These are phyloP conservation scores for Cyberlindnera japonica DNA, from an alignment of 805 yeast genomes.

Conservation along the genomic window DNA sequence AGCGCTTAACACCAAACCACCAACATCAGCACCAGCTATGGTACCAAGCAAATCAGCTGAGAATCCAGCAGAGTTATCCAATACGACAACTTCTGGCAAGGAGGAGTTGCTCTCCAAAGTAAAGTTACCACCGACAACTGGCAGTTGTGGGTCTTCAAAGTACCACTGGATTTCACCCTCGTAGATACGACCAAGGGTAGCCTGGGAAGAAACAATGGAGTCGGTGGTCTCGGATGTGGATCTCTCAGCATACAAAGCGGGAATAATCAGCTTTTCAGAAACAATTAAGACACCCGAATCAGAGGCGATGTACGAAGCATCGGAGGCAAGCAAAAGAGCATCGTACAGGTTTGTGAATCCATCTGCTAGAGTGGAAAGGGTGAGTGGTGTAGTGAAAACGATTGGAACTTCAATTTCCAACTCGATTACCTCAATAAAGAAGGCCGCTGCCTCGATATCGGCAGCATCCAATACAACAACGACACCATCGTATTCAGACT, in stretches of 20 bases:
- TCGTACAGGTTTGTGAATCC: conserved; percentile 47
- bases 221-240: conserved; percentile 46
- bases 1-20: conserved; percentile 48
- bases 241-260: conserved; percentile 49
- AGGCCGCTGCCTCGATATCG: conserved; percentile 48
- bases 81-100: conserved; percentile 37
- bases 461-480: conserved; percentile 50
- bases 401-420: conserved; percentile 37
- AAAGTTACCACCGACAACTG: conserved; percentile 12
- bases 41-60: conserved; percentile 35
- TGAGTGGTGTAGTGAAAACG: conserved; percentile 49
- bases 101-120: conserved; percentile 11
- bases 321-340: conserved; percentile 45
- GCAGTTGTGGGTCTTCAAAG: conserved; percentile 9
- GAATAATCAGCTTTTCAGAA: conserved; percentile 40
- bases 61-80: conserved; percentile 45
- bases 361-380: conserved; percentile 48
- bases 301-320: conserved; percentile 26
- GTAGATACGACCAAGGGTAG: conserved; percentile 45
- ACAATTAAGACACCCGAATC: conserved; percentile 47
- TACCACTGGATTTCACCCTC: conserved; percentile 44
- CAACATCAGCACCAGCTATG: conserved; percentile 30
- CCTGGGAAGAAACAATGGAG: conserved; percentile 35
- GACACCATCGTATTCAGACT: conserved; percentile 36
- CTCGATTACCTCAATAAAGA: conserved; percentile 42